These are phyloP conservation scores for Oryza rufipogon DNA, from an alignment of 176 grass and related monocot genomes.

Conservation along the genomic window DNA sequence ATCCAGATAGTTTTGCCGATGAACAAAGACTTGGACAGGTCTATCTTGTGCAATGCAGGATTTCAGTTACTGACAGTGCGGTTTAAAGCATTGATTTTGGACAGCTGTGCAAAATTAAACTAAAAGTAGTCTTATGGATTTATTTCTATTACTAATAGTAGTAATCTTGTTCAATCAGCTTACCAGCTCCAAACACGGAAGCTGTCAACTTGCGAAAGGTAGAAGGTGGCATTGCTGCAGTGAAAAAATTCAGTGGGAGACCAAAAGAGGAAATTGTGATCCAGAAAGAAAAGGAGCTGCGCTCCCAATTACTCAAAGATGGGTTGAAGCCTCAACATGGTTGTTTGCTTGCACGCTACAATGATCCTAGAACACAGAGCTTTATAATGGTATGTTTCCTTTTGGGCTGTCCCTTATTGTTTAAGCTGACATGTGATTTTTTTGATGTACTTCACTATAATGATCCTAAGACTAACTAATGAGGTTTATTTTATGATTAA, in stretches of 20 bases:
- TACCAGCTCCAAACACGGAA: conserved; percentile 65
- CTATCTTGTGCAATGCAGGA: conserved; percentile 3
- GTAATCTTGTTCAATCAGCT: conserved; percentile 52
- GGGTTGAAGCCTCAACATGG: conserved; percentile 71
- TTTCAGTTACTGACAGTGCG: not conserved
- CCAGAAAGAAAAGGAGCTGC: conserved; percentile 63
- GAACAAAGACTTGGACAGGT: conserved; percentile 78
- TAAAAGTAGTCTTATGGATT: not conserved
- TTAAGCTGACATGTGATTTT: conserved; percentile 16
- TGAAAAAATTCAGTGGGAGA: conserved; percentile 78
- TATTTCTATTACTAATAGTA: conserved; percentile 25
- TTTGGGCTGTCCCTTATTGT: not conserved
- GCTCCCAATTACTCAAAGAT: conserved; percentile 63
- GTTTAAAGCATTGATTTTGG: not conserved
- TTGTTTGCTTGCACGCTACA: conserved; percentile 87
- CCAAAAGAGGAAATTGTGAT: conserved; percentile 70
- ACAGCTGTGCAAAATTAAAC: not conserved
- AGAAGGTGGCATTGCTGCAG: conserved; percentile 63
- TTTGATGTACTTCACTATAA: not conserved
- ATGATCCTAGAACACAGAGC: conserved; percentile 85
- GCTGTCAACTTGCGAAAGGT: conserved; percentile 63
- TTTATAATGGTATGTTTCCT: conserved; percentile 80
- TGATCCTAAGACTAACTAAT: not conserved
- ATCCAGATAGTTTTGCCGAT: conserved; percentile 79
- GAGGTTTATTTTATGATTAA: conserved; percentile 9